Evolutionary conservation across 805 yeast species (phyloP).

Genomic region (Hanseniaspora nectarophila): DNA sequence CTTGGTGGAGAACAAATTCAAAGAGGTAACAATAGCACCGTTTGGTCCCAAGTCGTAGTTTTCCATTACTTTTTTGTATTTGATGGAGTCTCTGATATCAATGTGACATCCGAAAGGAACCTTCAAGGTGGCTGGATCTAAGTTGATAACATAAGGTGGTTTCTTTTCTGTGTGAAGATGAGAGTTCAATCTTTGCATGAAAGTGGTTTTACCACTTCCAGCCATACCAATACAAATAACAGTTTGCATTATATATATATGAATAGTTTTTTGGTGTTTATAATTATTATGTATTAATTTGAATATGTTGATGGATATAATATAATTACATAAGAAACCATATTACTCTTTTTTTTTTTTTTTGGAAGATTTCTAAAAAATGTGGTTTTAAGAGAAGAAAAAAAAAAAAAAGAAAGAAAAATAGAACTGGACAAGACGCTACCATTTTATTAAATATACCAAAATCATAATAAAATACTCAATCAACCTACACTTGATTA

Average conservation of each 20-base stretch:
- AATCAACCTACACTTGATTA: too few relatives aligned
- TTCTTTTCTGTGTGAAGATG: slow-evolving; percentile 61
- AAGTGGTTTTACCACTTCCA: slow-evolving; percentile 91
- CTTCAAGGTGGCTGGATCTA: slow-evolving; percentile 91
- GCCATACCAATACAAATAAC: slow-evolving; percentile 55
- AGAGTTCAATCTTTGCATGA: slow-evolving; percentile 86
- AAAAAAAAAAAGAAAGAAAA: slow-evolving; percentile 7
- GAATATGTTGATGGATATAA: too few relatives aligned
- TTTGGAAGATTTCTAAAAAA: neutral
- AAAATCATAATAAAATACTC: too few relatives aligned
- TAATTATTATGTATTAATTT: too few relatives aligned
- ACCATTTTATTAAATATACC: too few relatives aligned
- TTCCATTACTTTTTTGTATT: slow-evolving; percentile 92
- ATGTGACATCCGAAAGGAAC: slow-evolving; percentile 92
- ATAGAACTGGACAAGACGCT: neutral
- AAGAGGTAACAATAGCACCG: slow-evolving; percentile 93
- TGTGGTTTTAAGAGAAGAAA: neutral
- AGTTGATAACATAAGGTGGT: slow-evolving; percentile 83
- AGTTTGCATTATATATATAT: slow-evolving; percentile 24
- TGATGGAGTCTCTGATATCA: slow-evolving; percentile 91
- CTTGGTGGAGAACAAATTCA: slow-evolving; percentile 85
- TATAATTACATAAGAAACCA: too few relatives aligned
- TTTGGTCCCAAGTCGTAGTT: slow-evolving; percentile 92
- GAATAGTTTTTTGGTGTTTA: neutral
- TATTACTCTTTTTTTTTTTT: neutral